Conservation (phyloP, 352 stramenopile genomes). For the Hyaloperonospora brassicae region DNA sequence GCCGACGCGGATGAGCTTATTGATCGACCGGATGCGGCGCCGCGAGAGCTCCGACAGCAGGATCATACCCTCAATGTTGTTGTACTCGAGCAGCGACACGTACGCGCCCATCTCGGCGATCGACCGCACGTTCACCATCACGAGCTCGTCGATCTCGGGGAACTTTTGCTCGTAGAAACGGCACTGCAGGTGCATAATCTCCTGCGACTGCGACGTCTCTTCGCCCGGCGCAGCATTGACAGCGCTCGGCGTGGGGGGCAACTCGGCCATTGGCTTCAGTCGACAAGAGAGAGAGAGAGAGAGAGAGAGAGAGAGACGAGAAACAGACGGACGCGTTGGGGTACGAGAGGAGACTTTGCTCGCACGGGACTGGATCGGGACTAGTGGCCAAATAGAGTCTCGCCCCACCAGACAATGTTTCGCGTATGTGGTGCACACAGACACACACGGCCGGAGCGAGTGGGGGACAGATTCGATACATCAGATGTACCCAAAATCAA, state of each 20-base stretch:
- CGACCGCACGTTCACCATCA: slow-evolving; percentile 93
- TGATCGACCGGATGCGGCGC: slow-evolving; percentile 98
- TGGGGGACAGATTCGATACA: no score
- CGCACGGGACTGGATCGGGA: no score
- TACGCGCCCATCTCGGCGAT: slow-evolving; percentile 99
- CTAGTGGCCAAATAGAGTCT: no score
- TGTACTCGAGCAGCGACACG: slow-evolving; percentile 99
- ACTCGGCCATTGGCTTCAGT: slow-evolving; percentile 17
- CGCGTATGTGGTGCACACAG: no score
- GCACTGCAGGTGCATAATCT: slow-evolving; percentile 78
- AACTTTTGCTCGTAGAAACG: slow-evolving; percentile 90
- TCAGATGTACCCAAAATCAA: no score
- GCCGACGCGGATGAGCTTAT: slow-evolving; percentile 99
- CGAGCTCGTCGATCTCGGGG: slow-evolving; percentile 97
- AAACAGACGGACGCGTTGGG: no score
- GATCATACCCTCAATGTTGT: slow-evolving; percentile 99
- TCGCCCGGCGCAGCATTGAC: slow-evolving; percentile 22
- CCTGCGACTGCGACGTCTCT: slow-evolving; percentile 41
- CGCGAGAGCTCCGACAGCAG: slow-evolving; percentile 97
- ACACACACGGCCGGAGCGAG: no score
- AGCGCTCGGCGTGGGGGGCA: slow-evolving; percentile 9
- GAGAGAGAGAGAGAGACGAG: no score
- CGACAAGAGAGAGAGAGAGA: background rate
- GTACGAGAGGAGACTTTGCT: slow-evolving; percentile 5
- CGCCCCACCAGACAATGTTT: no score